Percentiles rank a stretch among this genome's conserved stretches.
phyloP scores from a whole-genome alignment of 495 filamentous ascomycete genomes.

The Penicillium nucicola region DNA sequence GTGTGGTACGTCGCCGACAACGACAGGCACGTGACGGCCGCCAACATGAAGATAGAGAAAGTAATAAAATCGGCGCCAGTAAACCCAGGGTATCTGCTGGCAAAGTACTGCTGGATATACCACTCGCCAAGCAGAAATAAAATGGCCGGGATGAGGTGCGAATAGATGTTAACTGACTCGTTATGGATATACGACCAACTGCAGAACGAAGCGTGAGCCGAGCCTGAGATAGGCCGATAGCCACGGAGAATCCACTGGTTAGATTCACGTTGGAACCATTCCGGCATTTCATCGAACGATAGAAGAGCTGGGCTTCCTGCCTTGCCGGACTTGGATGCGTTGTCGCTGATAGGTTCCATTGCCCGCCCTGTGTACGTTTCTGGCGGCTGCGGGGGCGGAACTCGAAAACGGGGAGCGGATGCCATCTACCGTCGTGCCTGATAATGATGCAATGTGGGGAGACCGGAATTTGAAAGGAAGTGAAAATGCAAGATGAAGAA shows the following conservation, averaged over 20 bases:
- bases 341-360: conserved; percentile 15
- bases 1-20: conserved; percentile 29
- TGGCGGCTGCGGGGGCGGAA: conserved; percentile 17
- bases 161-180: conserved; percentile 33
- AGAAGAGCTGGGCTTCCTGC: conserved; percentile 19
- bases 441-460: background rate
- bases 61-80: conserved; percentile 21
- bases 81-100: conserved; percentile 19
- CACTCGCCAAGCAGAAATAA: conserved; percentile 20
- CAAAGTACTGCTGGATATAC: conserved; percentile 22
- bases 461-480: background rate
- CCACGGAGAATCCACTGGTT: conserved; percentile 28
- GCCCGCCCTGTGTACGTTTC: conserved; percentile 6
- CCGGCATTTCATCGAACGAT: conserved; percentile 29
- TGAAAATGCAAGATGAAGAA: conserved; percentile 11
- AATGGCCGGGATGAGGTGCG: conserved; percentile 28
- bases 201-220: conserved; percentile 22
- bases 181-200: conserved; percentile 36
- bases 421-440: conserved; percentile 6
- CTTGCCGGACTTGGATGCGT: conserved; percentile 3
- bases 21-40: conserved; percentile 17
- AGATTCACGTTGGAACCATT: conserved; percentile 24
- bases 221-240: conserved; percentile 32
- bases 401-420: conserved; percentile 20
- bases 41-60: conserved; percentile 28